A percentile compares a stretch with the other conserved stretches of the same genome.
These are phyloP conservation scores for Ceratocystis cubensis DNA, from an alignment of 2,329 filamentous ascomycete species.

Conservation along the genomic window DNA sequence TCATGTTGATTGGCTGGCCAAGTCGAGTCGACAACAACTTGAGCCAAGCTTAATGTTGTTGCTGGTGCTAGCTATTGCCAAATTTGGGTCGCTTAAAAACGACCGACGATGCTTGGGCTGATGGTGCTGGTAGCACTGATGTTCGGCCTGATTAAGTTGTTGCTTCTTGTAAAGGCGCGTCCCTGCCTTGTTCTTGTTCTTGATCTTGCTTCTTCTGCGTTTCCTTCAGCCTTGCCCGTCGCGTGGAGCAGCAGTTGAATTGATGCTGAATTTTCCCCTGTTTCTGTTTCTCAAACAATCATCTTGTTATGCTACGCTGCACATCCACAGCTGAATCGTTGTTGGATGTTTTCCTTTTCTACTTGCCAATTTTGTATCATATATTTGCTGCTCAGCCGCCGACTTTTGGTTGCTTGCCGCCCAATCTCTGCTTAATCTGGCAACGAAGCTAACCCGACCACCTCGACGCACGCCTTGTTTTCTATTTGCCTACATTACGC, in stretches of 20 bases:
- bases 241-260: background rate
- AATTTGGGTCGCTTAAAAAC: conserved; percentile 1
- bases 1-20: background rate
- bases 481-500: background rate
- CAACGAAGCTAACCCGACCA: background rate
- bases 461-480: background rate
- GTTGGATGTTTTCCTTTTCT: too few relatives aligned
- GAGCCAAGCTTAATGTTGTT: conserved; percentile 5
- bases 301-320: background rate
- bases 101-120: background rate
- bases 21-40: too few relatives aligned
- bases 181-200: conserved; percentile 1
- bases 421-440: background rate
- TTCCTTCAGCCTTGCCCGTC: background rate
- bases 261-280: background rate
- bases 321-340: background rate
- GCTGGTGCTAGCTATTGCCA: background rate
- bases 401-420: background rate
- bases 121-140: too few relatives aligned
- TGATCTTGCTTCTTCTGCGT: background rate
- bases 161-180: background rate
- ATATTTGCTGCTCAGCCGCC: background rate
- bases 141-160: background rate
- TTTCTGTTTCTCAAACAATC: background rate
- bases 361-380: background rate